Percentiles rank a stretch among this genome's conserved stretches.
phyloP scores from a whole-genome alignment of 495 filamentous ascomycete genomes.

The Xanthoparmelia taractica region DNA sequence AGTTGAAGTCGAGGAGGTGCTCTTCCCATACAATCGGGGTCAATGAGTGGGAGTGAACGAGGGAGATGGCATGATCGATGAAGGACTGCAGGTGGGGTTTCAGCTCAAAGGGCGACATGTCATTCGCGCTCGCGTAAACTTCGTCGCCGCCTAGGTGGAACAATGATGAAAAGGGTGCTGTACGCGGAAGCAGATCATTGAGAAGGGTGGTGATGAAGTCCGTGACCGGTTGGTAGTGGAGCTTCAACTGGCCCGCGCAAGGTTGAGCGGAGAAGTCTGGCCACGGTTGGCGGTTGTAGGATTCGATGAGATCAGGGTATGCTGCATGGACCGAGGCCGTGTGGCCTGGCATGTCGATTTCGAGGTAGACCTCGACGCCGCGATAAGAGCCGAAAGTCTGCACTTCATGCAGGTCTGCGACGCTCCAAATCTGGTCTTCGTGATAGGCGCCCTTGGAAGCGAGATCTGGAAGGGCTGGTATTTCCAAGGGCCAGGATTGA shows the following conservation, averaged over 20 bases:
- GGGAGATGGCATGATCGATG: not conserved
- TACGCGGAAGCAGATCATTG: not conserved
- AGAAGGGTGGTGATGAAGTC: not conserved
- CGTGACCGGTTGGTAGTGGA: not conserved
- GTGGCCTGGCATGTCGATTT: not conserved
- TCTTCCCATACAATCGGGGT: not conserved
- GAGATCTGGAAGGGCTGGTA: conserved; percentile 61
- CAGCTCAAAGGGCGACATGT: not conserved
- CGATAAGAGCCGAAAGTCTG: not conserved
- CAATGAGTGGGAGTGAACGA: not conserved
- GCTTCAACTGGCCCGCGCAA: not conserved
- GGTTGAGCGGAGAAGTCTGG: not conserved
- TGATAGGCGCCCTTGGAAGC: conserved; percentile 26
- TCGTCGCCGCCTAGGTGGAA: not conserved
- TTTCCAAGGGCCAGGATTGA: conserved; percentile 74
- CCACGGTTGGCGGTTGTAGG: not conserved
- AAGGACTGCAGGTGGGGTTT: not conserved
- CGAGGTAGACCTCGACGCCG: not conserved
- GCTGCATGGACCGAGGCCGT: not conserved
- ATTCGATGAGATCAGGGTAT: not conserved
- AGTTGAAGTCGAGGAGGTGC: not conserved
- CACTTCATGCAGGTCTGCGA: too few species aligned
- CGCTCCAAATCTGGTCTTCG: not conserved
- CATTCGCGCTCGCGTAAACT: not conserved
- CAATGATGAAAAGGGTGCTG: not conserved